These are phyloP conservation scores for Maudiozyma pseudohumilis DNA, from an alignment of 805 yeast species.

Conservation along the genomic window DNA sequence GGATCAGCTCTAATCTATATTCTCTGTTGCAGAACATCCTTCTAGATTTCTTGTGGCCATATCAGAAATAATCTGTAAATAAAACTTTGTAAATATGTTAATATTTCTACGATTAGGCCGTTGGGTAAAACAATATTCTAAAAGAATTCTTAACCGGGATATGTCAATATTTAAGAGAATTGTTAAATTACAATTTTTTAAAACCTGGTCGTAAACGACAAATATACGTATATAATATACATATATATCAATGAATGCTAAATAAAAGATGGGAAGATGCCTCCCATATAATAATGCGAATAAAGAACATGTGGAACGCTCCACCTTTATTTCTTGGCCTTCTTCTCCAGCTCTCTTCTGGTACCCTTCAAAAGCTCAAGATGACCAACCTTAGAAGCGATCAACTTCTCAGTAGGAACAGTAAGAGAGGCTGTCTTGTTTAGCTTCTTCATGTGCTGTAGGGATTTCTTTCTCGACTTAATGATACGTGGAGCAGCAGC, in stretches of 20 bases:
- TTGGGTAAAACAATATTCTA: not conserved
- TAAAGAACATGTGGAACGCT: too few relatives aligned
- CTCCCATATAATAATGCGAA: too few relatives aligned
- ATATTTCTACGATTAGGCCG: not conserved
- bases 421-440: conserved; percentile 41
- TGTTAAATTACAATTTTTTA: too few relatives aligned
- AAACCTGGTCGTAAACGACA: too few relatives aligned
- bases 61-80: conserved; percentile 4
- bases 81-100: not conserved
- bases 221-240: not conserved
- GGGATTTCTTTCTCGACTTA: conserved; percentile 54
- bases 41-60: conserved; percentile 57
- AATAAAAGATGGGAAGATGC: not conserved
- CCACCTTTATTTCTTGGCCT: conserved; percentile 3
- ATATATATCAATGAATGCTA: not conserved
- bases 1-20: conserved; percentile 77
- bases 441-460: conserved; percentile 44
- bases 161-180: too few relatives aligned
- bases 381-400: conserved; percentile 89
- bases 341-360: conserved; percentile 69
- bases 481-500: conserved; percentile 66
- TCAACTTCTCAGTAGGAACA: conserved; percentile 69
- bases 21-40: conserved; percentile 68
- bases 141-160: not conserved
- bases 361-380: conserved; percentile 85